A percentile compares a stretch with the other conserved stretches of the same genome.
phyloP scores from a whole-genome alignment of 129 eudicot genomes.

The Flaveria bidentis region DNA sequence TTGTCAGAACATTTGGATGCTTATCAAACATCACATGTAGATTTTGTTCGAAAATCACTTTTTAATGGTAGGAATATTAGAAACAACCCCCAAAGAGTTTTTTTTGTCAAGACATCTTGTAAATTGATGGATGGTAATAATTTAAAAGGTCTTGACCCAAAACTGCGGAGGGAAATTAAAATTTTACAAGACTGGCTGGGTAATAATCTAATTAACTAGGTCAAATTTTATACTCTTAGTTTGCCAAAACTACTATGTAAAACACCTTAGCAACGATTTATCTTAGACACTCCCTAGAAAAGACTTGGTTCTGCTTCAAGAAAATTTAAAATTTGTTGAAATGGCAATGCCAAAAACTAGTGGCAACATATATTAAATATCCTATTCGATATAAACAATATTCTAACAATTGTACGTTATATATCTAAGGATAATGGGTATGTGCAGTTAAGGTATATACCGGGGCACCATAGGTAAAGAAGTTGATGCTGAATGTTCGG shows the following conservation, averaged over 20 bases:
- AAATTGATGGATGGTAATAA: background rate
- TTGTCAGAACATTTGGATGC: background rate
- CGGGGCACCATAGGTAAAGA: slow-evolving; percentile 98
- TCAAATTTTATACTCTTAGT: slow-evolving; percentile 3
- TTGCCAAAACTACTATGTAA: background rate
- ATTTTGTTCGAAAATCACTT: background rate
- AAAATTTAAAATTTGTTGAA: background rate
- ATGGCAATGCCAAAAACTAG: slow-evolving; percentile 14
- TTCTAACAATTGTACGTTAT: slow-evolving; percentile 6
- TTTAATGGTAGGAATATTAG: background rate
- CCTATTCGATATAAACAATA: slow-evolving; percentile 10
- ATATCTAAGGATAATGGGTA: slow-evolving; percentile 17
- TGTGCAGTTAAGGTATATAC: slow-evolving; percentile 53
- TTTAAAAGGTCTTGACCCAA: background rate
- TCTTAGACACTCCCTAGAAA: background rate
- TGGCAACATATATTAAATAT: background rate
- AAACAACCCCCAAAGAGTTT: background rate
- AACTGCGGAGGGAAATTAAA: background rate
- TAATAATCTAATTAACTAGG: slow-evolving; percentile 7
- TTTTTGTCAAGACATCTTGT: slow-evolving; percentile 7
- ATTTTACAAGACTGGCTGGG: background rate
- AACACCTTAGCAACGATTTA: background rate
- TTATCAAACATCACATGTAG: background rate
- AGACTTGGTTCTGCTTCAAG: slow-evolving; percentile 8
- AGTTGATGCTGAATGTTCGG: slow-evolving; percentile 88